Percentiles rank a stretch among this genome's conserved stretches.
These are phyloP conservation scores for Candida anutae DNA, from an alignment of 1,139 yeast species.

Conservation along the genomic window DNA sequence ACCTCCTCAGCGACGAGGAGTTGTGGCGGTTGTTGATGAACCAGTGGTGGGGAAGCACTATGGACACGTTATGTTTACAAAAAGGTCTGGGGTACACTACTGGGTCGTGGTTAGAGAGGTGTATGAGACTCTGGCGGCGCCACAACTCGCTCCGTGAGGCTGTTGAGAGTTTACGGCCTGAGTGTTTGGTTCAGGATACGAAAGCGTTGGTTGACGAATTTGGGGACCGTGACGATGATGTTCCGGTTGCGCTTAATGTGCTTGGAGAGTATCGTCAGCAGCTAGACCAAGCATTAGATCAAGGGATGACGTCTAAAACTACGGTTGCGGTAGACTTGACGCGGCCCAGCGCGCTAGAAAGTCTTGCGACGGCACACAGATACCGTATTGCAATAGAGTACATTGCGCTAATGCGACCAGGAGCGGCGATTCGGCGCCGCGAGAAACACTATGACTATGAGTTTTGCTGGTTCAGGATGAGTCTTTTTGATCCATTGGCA, in stretches of 20 bases:
- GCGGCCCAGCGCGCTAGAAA: conserved; percentile 1
- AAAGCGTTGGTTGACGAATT: neutral
- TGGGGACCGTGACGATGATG: neutral
- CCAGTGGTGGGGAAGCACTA: no score
- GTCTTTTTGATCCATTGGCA: conserved; percentile 17
- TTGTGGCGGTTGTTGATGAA: neutral
- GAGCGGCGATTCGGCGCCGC: no score
- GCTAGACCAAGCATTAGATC: neutral
- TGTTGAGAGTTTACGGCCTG: neutral
- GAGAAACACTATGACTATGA: conserved; percentile 11
- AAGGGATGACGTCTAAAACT: neutral
- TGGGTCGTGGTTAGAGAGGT: no score
- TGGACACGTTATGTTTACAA: neutral
- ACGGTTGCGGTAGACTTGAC: conserved; percentile 1
- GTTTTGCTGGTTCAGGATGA: conserved; percentile 17
- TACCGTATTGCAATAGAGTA: conserved; percentile 4
- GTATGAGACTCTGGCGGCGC: no score
- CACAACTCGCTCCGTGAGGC: neutral
- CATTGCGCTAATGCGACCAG: no score
- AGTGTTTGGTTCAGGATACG: neutral
- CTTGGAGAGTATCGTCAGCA: neutral
- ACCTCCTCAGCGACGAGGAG: neutral
- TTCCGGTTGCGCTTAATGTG: neutral
- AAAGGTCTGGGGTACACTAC: neutral
- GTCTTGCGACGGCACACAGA: conserved; percentile 6